Conservation (phyloP, 352 stramenopile species). For the Phytophthora sojae region DNA sequence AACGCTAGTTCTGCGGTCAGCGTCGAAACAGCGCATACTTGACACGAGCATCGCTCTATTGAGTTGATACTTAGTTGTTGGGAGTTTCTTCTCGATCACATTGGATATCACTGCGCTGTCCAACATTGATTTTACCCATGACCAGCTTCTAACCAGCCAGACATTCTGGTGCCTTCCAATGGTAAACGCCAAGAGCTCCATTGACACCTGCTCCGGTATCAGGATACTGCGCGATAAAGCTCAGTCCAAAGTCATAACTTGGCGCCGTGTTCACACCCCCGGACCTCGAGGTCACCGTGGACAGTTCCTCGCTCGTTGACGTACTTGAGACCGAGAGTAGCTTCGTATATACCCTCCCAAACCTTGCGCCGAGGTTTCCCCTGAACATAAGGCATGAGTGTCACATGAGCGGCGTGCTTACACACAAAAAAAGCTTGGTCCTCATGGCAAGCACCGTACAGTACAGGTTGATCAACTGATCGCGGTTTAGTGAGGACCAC, state of each 20-base stretch:
- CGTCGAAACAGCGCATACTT: too few species aligned
- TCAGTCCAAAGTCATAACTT: conserved; percentile 17
- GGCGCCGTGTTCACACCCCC: background rate
- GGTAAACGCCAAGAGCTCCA: background rate
- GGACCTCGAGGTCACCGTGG: conserved; percentile 10
- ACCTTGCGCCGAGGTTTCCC: conserved; percentile 2
- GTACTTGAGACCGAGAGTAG: conserved; percentile 1
- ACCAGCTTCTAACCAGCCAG: background rate
- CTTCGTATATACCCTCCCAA: background rate
- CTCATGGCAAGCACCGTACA: conserved; percentile 9
- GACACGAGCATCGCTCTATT: too few species aligned
- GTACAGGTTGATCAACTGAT: conserved; percentile 14
- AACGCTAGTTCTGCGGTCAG: too few species aligned
- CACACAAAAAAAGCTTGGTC: conserved; percentile 13
- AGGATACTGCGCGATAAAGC: background rate
- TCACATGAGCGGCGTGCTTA: background rate
- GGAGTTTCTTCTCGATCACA: background rate
- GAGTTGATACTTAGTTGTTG: too few species aligned
- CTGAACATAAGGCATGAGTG: background rate
- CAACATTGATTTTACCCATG: background rate
- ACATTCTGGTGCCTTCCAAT: conserved; percentile 16
- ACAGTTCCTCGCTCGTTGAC: conserved; percentile 6
- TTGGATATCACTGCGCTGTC: background rate
- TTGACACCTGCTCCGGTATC: background rate
- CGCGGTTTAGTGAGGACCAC: conserved; percentile 36